Evolutionary conservation across 139 green algal species (phyloP), one percentile per base, ranked within the genome.

Genomic region (Chlorella sp.): DNA sequence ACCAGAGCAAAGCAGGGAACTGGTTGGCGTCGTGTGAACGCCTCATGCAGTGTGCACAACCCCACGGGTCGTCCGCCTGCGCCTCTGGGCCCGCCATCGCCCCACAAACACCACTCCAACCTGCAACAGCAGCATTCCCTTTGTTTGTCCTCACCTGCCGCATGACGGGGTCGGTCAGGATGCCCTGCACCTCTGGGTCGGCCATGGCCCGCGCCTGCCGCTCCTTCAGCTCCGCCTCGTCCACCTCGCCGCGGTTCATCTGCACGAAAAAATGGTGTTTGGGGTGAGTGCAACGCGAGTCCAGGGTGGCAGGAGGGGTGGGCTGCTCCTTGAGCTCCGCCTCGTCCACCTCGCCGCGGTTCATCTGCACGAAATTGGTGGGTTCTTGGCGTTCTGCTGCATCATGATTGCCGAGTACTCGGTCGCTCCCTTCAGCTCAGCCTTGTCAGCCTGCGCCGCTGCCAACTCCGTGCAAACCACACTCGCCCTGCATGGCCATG

Each of bases 141-240:
- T 3, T 73, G n/a, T n/a, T n/a, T n/a, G n/a, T 28, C 1, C 43
- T n/a, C 73, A 90, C 92, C 77, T 97, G 91, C 28, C 94, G 90
- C 96, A 99, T 98, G 81, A 99, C 84, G 32, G 97, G 97, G 91
- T 99, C 97, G 5, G 87, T 93, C 46, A 99, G 90, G 73, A 99
- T 98, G 87, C 74, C 73, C 90, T 99, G 97, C 41, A 98, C 91
- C 90, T 99, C 97, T 0, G 97, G 97, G 85, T 99, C 96, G 3
- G 88, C 83, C 97, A 99, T 97, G 4, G 92, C 94, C 38, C 91
- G 89, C 30, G 88, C 90, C 88, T 96, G 94, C 38, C 96, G 92
- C 91, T 97, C 90, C 87, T 97, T 96, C n/a, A 98, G 43, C 90
- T 99, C 97, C 80, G 98, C 97, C 60, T 97, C 92, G 51, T 40